Conservation (phyloP, 2,329 filamentous ascomycete genomes). For the Neofusicoccum umdonicola region DNA sequence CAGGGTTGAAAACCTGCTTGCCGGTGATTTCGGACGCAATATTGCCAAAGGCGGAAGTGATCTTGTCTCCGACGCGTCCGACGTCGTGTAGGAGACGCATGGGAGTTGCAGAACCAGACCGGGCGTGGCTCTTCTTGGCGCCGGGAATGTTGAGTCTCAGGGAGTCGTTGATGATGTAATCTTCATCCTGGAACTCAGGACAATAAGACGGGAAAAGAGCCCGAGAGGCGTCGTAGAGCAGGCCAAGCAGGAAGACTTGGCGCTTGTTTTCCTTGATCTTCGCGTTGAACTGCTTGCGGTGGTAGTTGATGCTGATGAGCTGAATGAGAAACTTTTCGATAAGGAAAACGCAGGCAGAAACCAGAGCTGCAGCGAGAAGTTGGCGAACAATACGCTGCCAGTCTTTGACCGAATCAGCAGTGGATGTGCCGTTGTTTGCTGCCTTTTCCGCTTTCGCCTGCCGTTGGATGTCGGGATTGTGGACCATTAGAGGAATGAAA, state of each 20-base stretch:
- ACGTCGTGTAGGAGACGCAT: constrained; percentile 70
- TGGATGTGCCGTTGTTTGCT: not conserved
- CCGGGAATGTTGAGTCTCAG: constrained; percentile 61
- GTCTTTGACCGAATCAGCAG: constrained; percentile 26
- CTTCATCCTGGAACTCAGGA: constrained; percentile 84
- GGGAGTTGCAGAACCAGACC: constrained; percentile 67
- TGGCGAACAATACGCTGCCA: constrained; percentile 61
- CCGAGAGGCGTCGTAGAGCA: constrained; percentile 88
- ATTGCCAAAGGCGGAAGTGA: constrained; percentile 89
- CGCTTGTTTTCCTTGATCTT: constrained; percentile 88
- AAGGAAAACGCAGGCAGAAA: constrained; percentile 68
- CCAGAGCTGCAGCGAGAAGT: constrained; percentile 65
- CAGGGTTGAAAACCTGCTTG: constrained; percentile 91
- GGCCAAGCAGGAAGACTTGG: constrained; percentile 74
- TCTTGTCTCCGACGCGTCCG: constrained; percentile 83
- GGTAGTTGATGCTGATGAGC: constrained; percentile 80
- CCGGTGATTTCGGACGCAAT: constrained; percentile 93
- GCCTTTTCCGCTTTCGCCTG: constrained; percentile 13
- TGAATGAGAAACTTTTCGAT: constrained; percentile 78
- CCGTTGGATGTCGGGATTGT: constrained; percentile 32
- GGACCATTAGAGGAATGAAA: constrained; percentile 42
- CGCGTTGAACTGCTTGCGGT: constrained; percentile 77
- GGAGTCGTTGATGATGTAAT: constrained; percentile 82
- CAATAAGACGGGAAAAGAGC: constrained; percentile 90
- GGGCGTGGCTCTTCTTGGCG: constrained; percentile 49